phyloP scores from a whole-genome alignment of 2,329 filamentous ascomycete genomes.

The Calonectria pseudoturangicola region DNA sequence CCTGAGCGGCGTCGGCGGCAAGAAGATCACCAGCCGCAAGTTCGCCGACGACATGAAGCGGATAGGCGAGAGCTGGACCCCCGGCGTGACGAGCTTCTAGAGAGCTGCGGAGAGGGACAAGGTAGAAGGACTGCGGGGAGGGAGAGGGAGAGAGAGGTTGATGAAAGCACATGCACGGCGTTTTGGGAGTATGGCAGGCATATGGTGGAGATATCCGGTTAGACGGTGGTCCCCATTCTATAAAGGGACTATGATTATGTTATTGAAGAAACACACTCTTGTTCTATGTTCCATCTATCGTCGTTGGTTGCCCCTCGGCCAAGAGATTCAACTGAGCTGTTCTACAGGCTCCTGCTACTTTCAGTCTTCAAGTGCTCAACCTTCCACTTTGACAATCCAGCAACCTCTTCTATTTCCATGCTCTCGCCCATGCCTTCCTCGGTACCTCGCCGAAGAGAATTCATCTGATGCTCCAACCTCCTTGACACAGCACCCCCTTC shows the following conservation, averaged over 20 bases:
- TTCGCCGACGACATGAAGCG: slow-evolving; percentile 89
- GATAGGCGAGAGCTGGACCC: slow-evolving; percentile 90
- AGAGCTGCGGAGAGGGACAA: slow-evolving; percentile 48
- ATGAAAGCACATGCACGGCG: slow-evolving; percentile 52
- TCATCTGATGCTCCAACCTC: slow-evolving; percentile 41
- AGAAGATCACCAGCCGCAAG: slow-evolving; percentile 86
- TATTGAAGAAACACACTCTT: slow-evolving; percentile 6
- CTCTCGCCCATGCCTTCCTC: slow-evolving; percentile 60
- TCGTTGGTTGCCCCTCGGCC: neutral
- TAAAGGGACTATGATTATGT: slow-evolving; percentile 4
- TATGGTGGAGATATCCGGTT: slow-evolving; percentile 48
- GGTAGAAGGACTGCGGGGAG: neutral
- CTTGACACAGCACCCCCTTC: slow-evolving; percentile 65
- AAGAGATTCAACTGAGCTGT: neutral
- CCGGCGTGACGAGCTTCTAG: slow-evolving; percentile 78
- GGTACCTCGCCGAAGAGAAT: slow-evolving; percentile 26
- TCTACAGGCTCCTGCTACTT: slow-evolving; percentile 43
- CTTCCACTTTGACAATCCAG: slow-evolving; percentile 63
- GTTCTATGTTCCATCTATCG: neutral
- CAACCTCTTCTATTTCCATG: slow-evolving; percentile 60
- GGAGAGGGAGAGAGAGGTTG: slow-evolving; percentile 36
- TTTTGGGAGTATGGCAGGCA: slow-evolving; percentile 53
- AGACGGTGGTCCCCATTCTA: slow-evolving; percentile 38
- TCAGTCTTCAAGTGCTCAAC: slow-evolving; percentile 59
- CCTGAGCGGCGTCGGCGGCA: slow-evolving; percentile 70